phyloP scores from a whole-genome alignment of 202 grass and related monocot species.

The Musa balbisiana region DNA sequence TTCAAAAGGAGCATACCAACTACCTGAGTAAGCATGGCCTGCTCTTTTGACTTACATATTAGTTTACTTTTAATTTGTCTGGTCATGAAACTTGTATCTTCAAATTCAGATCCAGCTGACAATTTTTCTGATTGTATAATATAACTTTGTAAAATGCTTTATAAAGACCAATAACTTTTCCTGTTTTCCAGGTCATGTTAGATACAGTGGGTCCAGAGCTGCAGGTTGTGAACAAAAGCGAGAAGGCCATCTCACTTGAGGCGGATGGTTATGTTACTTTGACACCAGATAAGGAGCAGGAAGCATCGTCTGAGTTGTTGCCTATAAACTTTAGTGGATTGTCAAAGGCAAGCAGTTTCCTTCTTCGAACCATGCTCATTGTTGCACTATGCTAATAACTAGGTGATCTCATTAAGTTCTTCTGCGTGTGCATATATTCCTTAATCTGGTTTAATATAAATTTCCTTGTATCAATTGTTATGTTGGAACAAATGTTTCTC shows the following conservation, averaged over 20 bases:
- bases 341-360: constrained; percentile 42
- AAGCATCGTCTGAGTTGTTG: constrained; percentile 56
- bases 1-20: neutral
- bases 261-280: constrained; percentile 66
- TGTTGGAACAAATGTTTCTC: too few relatives aligned
- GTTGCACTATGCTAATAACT: neutral
- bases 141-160: neutral
- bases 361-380: neutral
- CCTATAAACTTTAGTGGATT: constrained; percentile 90
- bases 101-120: neutral
- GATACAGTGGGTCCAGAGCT: constrained; percentile 91
- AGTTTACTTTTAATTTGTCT: neutral
- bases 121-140: neutral
- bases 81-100: neutral
- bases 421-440: neutral
- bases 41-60: neutral
- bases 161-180: neutral
- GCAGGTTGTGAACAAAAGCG: constrained; percentile 84
- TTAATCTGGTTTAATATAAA: neutral
- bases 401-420: neutral
- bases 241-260: constrained; percentile 66
- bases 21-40: neutral
- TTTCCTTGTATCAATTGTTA: neutral
- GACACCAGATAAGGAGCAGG: constrained; percentile 62
- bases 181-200: constrained; percentile 61